Evolutionary conservation across 805 yeast species (phyloP).

Genomic region (Zygoascus biomembranicola): DNA sequence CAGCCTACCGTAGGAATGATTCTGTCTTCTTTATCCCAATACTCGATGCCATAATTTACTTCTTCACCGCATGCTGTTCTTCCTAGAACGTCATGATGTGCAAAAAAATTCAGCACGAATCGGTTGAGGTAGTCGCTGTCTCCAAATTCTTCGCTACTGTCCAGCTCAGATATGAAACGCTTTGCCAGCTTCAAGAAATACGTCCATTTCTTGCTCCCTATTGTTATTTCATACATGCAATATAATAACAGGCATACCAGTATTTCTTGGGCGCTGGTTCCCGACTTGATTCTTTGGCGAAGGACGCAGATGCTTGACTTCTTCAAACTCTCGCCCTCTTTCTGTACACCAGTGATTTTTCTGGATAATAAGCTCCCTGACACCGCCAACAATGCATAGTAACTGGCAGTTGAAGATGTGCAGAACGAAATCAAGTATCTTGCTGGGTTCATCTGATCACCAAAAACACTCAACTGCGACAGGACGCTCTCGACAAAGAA

Average conservation of each 20-base stretch:
- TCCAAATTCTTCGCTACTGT: neutral
- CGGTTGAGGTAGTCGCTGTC: neutral
- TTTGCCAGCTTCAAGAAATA: neutral
- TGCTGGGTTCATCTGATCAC: neutral
- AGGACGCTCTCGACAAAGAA: neutral
- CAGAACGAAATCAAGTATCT: neutral
- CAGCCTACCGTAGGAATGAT: neutral
- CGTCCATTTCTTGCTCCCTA: neutral
- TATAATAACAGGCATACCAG: neutral
- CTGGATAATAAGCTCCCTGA: neutral
- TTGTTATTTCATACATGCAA: neutral
- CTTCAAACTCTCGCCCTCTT: neutral
- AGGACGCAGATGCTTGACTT: neutral
- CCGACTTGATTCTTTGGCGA: neutral
- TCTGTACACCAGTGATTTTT: neutral
- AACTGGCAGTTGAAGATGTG: neutral
- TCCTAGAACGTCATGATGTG: neutral
- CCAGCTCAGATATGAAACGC: neutral
- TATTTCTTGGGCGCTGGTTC: neutral
- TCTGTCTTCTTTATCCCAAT: neutral
- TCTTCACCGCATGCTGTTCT: conserved; percentile 1
- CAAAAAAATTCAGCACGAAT: neutral
- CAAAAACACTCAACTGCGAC: neutral
- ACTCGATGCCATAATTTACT: neutral
- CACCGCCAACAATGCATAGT: neutral